A percentile compares a stretch with the other conserved stretches of the same genome.
These are phyloP conservation scores for Polyporus arcularius DNA, from an alignment of 768 basidiomycete genomes.

Conservation along the genomic window DNA sequence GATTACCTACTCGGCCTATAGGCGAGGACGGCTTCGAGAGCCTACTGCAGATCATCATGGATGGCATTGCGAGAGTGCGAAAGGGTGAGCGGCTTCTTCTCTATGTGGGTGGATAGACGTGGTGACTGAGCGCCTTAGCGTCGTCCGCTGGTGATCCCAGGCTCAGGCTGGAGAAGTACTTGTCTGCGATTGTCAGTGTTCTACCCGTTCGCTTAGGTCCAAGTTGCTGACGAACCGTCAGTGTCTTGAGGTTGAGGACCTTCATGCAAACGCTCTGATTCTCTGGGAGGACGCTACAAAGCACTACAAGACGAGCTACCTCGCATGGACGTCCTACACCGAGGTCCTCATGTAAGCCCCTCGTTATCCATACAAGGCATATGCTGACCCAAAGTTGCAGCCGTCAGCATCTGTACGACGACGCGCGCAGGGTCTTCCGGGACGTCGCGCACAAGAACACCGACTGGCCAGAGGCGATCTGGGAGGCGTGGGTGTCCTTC, in stretches of 20 bases:
- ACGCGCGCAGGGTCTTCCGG: slow-evolving; percentile 67
- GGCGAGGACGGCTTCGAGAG: slow-evolving; percentile 53
- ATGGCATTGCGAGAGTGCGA: slow-evolving; percentile 62
- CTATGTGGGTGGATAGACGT: background rate
- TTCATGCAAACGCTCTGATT: slow-evolving; percentile 55
- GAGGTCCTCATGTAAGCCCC: slow-evolving; percentile 68
- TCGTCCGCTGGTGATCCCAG: slow-evolving; percentile 72
- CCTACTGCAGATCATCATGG: slow-evolving; percentile 60
- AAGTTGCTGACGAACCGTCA: slow-evolving; percentile 24
- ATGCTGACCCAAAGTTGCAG: slow-evolving; percentile 32
- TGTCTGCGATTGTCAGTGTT: slow-evolving; percentile 68
- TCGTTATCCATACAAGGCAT: background rate
- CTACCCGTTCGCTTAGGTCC: background rate
- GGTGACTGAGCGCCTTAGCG: slow-evolving; percentile 38
- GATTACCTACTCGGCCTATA: slow-evolving; percentile 6
- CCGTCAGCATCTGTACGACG: slow-evolving; percentile 52
- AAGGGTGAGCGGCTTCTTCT: slow-evolving; percentile 43
- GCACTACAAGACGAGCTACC: slow-evolving; percentile 69
- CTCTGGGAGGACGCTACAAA: slow-evolving; percentile 71
- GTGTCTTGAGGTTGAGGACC: slow-evolving; percentile 47
- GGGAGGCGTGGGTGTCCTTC: slow-evolving; percentile 89
- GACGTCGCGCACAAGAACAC: slow-evolving; percentile 70
- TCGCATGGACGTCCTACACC: slow-evolving; percentile 74
- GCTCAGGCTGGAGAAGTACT: slow-evolving; percentile 80
- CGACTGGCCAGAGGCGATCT: slow-evolving; percentile 95